Evolutionary conservation across 306 rosid species (phyloP).

Genomic region (Lathyrus aphaca): DNA sequence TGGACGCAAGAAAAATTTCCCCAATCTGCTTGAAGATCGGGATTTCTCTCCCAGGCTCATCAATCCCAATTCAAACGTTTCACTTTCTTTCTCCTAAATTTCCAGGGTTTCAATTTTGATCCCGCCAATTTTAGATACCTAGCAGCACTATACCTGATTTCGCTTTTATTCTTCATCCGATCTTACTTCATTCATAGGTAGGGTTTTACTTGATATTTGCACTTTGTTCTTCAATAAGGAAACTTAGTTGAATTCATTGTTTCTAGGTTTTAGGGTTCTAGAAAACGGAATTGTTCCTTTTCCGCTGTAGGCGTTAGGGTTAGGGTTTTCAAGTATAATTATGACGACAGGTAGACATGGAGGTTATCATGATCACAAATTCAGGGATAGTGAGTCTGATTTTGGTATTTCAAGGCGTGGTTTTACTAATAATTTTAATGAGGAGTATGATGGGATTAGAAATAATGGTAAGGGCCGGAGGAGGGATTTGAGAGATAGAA

Average conservation of each 20-base stretch:
- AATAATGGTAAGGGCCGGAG: constrained; percentile 52
- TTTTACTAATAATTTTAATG: constrained; percentile 48
- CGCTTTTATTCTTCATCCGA: too few relatives aligned
- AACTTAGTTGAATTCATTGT: constrained; percentile 30
- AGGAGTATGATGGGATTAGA: constrained; percentile 65
- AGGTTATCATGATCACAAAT: constrained; percentile 67
- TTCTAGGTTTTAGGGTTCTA: constrained; percentile 47
- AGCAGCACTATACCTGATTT: too few relatives aligned
- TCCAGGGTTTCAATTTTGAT: constrained; percentile 2
- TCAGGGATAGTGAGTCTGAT: constrained; percentile 69
- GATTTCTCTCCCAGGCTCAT: neutral
- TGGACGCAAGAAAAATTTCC: too few relatives aligned
- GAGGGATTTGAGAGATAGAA: constrained; percentile 61
- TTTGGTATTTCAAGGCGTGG: constrained; percentile 54
- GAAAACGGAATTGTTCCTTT: constrained; percentile 22
- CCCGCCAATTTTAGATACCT: neutral
- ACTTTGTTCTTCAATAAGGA: neutral
- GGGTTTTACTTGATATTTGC: neutral
- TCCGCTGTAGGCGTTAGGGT: constrained; percentile 38
- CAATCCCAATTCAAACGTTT: neutral
- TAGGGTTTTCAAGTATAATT: constrained; percentile 32
- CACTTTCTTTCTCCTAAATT: neutral
- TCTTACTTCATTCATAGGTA: neutral
- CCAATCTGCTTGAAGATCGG: neutral
- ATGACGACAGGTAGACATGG: constrained; percentile 93